Base-by-base conservation (phyloP, 2,329 filamentous ascomycete species). In the Colletotrichum sp. region DNA sequence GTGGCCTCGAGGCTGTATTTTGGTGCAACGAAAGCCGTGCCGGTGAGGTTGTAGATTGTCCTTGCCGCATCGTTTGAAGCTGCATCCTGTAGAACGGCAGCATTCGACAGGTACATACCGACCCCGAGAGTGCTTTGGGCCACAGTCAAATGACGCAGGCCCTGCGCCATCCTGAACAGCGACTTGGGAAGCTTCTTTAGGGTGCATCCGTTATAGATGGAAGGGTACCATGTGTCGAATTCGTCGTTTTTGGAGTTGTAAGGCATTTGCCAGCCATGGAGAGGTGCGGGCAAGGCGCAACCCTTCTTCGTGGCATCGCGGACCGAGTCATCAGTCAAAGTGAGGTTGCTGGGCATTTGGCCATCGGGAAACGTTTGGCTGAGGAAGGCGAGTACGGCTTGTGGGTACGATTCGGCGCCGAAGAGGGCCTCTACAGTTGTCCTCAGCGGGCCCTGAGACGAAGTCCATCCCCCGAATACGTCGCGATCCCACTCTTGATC, bases 81-180 rank as follows among this genome's bases (percentile, higher is more conserved):
- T 27, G 76, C 69, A 39, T 73, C 70, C 36, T 65, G 70, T 9
- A 77, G 36, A 1, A 76, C 72, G 6, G 74, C 76, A 8, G 27
- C 66, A 34, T 77, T 77, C 9, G 74, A 71, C 22, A 77, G 61
- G 43, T 74, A 77, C 69, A 77, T 77, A 28, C 74, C 74, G 22
- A 77, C 69, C 8, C 74, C 76, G 16, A 77, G 69, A 13, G 74
- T 76, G 58, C 74, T 76, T 12, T 72, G 70, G 5, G 69, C 73
- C 25, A 76, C 74, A 36, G 71, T 69, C 22, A 43, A 39, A 28
- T 74, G 66, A 22, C 52, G 70, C 6, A 76, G 28, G 16, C 74
- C 74, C 39, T 76, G 74, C 5, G 70, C 70, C 6, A 74, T 69
- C 58, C 74, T 39, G 70, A 76, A 76, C 0, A 76, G 22, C 34